Evolutionary conservation across 768 basidiomycete species (phyloP).

Genomic region (Calocybe indica): DNA sequence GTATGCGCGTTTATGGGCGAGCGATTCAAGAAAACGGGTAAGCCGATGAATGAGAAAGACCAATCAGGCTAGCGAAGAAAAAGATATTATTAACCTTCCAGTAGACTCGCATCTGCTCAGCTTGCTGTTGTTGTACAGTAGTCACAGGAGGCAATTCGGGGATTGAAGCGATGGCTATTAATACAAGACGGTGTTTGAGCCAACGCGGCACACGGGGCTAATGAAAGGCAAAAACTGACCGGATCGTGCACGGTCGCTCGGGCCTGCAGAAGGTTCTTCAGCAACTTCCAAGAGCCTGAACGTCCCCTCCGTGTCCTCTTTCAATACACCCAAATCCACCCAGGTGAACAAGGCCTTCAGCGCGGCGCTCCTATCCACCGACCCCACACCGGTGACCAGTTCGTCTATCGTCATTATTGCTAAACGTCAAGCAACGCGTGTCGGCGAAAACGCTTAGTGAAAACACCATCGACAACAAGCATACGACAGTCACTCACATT

Average conservation of each 20-base stretch:
- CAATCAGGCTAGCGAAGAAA: not conserved
- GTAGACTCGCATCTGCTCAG: conserved; percentile 80
- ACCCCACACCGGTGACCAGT: conserved; percentile 56
- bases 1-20: not conserved
- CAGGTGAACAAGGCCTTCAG: conserved; percentile 78
- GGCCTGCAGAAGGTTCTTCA: conserved; percentile 34
- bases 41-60: not conserved
- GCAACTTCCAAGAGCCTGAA: conserved; percentile 64
- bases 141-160: conserved; percentile 43
- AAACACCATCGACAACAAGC: not conserved
- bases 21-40: not conserved
- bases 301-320: conserved; percentile 52
- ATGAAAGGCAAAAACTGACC: conserved; percentile 1
- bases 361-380: conserved; percentile 56
- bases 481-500: conserved; percentile 31
- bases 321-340: conserved; percentile 78
- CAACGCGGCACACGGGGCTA: not conserved
- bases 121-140: conserved; percentile 66
- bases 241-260: conserved; percentile 8
- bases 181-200: not conserved
- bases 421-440: conserved; percentile 18
- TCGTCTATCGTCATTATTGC: conserved; percentile 70
- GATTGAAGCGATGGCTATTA: conserved; percentile 18
- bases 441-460: not conserved
- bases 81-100: conserved; percentile 62